These are phyloP conservation scores for Vitis rotundifolia DNA, from an alignment of 164 flowering plant genomes.

Conservation along the genomic window DNA sequence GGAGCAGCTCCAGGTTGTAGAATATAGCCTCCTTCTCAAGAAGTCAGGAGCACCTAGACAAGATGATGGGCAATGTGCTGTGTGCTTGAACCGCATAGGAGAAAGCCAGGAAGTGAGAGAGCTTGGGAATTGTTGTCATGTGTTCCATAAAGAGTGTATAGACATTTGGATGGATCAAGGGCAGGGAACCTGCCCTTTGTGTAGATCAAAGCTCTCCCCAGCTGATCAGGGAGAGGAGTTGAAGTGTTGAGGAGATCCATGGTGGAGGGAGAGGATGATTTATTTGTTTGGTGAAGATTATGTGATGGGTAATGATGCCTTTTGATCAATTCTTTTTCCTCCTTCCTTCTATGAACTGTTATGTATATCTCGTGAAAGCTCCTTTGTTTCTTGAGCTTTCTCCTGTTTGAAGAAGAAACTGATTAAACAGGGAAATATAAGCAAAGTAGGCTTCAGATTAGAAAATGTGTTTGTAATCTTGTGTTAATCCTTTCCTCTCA, in stretches of 20 bases:
- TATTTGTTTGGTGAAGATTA: background rate
- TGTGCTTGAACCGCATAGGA: conserved; percentile 20
- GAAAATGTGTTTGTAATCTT: no score
- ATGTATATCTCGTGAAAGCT: no score
- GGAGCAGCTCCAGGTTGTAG: conserved; percentile 8
- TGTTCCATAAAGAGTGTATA: conserved; percentile 29
- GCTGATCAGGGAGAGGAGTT: no score
- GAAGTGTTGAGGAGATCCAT: background rate
- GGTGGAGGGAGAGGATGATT: conserved; percentile 5
- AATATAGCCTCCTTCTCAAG: conserved; percentile 1
- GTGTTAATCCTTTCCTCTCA: no score
- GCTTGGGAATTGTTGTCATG: conserved; percentile 26
- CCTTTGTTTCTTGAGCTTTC: no score
- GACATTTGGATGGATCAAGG: conserved; percentile 32
- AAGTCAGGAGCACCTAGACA: background rate
- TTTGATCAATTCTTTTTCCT: no score
- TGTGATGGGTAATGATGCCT: no score
- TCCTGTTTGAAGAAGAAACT: no score
- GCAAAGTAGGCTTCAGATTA: no score
- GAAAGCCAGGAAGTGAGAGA: conserved; percentile 18
- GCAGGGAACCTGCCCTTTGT: conserved; percentile 24
- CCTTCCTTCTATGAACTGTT: no score
- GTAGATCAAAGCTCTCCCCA: conserved; percentile 14
- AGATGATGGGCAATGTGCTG: conserved; percentile 2
- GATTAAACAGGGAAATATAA: no score